Base-by-base conservation (phyloP, 352 stramenopile genomes). In the Plasmopara muralis region DNA sequence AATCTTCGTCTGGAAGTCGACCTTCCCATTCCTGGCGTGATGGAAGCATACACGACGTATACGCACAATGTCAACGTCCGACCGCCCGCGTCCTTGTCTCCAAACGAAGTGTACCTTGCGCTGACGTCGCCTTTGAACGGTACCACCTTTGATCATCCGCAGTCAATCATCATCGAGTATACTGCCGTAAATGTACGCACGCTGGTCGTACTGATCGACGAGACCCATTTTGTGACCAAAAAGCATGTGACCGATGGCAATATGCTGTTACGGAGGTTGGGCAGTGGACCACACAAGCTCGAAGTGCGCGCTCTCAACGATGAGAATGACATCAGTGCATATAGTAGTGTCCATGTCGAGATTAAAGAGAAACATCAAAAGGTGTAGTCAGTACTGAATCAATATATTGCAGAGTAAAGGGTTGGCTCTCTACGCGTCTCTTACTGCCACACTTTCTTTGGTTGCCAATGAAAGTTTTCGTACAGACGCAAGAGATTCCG, bases 401-500 rank as follows among this genome's bases (percentile, higher is more conserved):
- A 25, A 25, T 25, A 1, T 25, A 25, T 25, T 25, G 20, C 20
- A 25, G 20, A 25, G 20, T 25, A 3, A 25, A 25, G 20, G 20
- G 3, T 1, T 25, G 20, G 20, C 20, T 25, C 20, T 25, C 20
- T 25, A 25, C 20, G 20, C 20, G 20, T 25, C 20, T 25, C 20
- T 60, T 77, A 91, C 68, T 92, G 81, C 81, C 81, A 92, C 48
- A 87, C 74, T 60, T 92, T 92, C 51, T 77, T 85, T 5, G 78
- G 81, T 63, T 92, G 85, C 68, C 81, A 84, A 77, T 98, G 91
- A 69, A 97, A 98, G 70, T 97, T 97, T 63, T 97, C 88, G 77
- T 98, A 97, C 18, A 98, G 72, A 60, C 86, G 80, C 53, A 98
- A 77, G 31, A 98, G 72, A 77, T 98, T 98, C 53, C 93, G 82